Conservation (phyloP, 2,329 filamentous ascomycete genomes). For the Aspergillus spinulosporus region DNA sequence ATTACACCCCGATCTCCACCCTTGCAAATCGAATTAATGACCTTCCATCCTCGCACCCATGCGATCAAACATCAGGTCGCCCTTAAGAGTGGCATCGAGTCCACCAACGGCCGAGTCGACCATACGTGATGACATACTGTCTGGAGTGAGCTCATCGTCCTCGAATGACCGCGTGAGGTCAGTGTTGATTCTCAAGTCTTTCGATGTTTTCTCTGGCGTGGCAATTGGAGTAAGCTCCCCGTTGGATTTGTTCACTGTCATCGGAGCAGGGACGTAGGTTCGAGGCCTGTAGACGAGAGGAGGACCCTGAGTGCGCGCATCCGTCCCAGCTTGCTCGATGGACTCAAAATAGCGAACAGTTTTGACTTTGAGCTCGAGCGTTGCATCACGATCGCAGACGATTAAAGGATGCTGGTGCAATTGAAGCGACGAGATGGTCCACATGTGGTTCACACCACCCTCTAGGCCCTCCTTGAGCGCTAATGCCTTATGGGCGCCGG, state of each 20-base stretch:
- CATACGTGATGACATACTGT: slow-evolving; percentile 51
- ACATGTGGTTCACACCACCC: slow-evolving; percentile 84
- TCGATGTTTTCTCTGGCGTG: slow-evolving; percentile 36
- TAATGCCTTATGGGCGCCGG: slow-evolving; percentile 76
- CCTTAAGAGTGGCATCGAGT: slow-evolving; percentile 42
- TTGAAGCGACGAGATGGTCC: slow-evolving; percentile 80
- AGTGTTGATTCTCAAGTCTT: slow-evolving; percentile 49
- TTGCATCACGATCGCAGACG: slow-evolving; percentile 79
- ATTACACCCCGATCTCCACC: no score
- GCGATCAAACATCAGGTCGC: slow-evolving; percentile 44
- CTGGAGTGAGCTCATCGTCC: slow-evolving; percentile 49
- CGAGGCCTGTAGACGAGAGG: slow-evolving; percentile 43
- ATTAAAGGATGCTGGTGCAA: slow-evolving; percentile 79
- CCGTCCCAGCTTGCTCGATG: slow-evolving; percentile 64
- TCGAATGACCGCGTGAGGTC: slow-evolving; percentile 38
- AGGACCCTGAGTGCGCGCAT: slow-evolving; percentile 46
- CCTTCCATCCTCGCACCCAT: slow-evolving; percentile 44
- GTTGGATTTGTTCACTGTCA: slow-evolving; percentile 21
- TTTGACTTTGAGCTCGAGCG: slow-evolving; percentile 70
- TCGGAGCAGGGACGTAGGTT: slow-evolving; percentile 37
- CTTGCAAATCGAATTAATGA: slow-evolving; percentile 17
- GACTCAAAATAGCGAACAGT: slow-evolving; percentile 73
- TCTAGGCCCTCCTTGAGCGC: slow-evolving; percentile 80
- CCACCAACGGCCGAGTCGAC: slow-evolving; percentile 48
- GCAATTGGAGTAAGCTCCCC: slow-evolving; percentile 27